These are phyloP conservation scores for Candida michaelii DNA, from an alignment of 805 yeast species.

Conservation along the genomic window DNA sequence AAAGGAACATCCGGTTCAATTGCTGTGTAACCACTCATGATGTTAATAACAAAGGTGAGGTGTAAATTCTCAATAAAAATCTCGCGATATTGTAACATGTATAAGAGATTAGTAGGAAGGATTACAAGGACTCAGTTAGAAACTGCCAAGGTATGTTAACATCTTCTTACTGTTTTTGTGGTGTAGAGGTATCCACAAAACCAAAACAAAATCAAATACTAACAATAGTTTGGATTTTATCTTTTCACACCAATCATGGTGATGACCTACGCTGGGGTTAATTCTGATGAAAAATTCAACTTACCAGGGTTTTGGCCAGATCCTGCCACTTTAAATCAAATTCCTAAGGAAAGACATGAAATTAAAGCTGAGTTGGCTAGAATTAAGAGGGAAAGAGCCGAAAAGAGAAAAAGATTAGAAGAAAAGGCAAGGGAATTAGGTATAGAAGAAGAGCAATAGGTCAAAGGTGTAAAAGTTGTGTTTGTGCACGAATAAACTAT, in stretches of 20 bases:
- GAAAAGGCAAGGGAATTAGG: slow-evolving; percentile 70
- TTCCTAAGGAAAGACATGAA: slow-evolving; percentile 91
- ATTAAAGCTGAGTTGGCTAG: slow-evolving; percentile 89
- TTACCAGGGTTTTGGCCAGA: slow-evolving; percentile 98
- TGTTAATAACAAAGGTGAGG: too few relatives aligned
- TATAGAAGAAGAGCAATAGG: slow-evolving; percentile 30
- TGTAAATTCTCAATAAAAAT: neutral
- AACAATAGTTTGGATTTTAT: slow-evolving; percentile 71
- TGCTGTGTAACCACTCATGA: slow-evolving; percentile 23
- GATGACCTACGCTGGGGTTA: slow-evolving; percentile 91
- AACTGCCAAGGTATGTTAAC: slow-evolving; percentile 44
- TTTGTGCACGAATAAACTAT: too few relatives aligned
- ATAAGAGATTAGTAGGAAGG: slow-evolving; percentile 34
- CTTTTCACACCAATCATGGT: slow-evolving; percentile 83
- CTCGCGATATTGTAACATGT: slow-evolving; percentile 13
- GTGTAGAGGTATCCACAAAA: too few relatives aligned
- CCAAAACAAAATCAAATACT: slow-evolving; percentile 7
- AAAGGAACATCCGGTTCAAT: slow-evolving; percentile 27
- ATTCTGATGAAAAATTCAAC: slow-evolving; percentile 84
- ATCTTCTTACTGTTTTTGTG: too few relatives aligned
- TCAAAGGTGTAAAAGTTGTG: neutral
- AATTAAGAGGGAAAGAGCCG: slow-evolving; percentile 72
- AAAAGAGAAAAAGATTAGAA: slow-evolving; percentile 71
- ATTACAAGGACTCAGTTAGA: slow-evolving; percentile 45
- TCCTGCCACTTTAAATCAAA: slow-evolving; percentile 84